These are phyloP conservation scores for Psidium guajava DNA, from an alignment of 345 rosid species.

Conservation along the genomic window DNA sequence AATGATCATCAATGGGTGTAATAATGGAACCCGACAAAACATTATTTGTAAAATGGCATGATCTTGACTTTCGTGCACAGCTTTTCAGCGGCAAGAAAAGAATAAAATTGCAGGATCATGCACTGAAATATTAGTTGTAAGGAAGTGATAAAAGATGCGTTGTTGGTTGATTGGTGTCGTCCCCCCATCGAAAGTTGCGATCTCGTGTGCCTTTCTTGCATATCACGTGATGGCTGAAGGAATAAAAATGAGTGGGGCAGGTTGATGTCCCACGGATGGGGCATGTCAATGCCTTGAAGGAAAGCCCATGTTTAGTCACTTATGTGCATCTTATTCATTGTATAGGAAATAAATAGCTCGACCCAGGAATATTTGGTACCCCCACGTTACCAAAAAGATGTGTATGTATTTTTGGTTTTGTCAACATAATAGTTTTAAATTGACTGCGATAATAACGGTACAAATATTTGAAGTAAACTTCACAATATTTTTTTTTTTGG, in stretches of 20 bases:
- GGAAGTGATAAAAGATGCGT: background rate
- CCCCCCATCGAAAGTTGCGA: background rate
- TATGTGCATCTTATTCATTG: background rate
- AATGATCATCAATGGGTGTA: background rate
- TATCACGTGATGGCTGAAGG: background rate
- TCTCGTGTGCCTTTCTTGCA: background rate
- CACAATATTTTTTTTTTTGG: too few relatives aligned
- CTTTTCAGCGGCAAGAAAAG: background rate
- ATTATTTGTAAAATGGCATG: background rate
- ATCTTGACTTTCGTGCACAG: background rate
- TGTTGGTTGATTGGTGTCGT: background rate
- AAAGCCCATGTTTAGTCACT: background rate
- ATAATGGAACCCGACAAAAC: background rate
- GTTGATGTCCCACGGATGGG: background rate
- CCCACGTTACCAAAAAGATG: background rate
- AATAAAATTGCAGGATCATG: background rate
- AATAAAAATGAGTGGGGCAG: background rate
- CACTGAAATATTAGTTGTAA: background rate
- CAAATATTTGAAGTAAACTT: too few relatives aligned
- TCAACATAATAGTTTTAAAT: too few relatives aligned
- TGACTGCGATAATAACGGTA: too few relatives aligned
- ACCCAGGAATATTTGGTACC: background rate
- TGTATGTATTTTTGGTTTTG: too few relatives aligned
- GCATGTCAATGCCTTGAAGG: background rate
- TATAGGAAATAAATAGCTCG: background rate